Evolutionary conservation across 768 basidiomycete genomes (phyloP).

Genomic region (Podaxis rugospora): DNA sequence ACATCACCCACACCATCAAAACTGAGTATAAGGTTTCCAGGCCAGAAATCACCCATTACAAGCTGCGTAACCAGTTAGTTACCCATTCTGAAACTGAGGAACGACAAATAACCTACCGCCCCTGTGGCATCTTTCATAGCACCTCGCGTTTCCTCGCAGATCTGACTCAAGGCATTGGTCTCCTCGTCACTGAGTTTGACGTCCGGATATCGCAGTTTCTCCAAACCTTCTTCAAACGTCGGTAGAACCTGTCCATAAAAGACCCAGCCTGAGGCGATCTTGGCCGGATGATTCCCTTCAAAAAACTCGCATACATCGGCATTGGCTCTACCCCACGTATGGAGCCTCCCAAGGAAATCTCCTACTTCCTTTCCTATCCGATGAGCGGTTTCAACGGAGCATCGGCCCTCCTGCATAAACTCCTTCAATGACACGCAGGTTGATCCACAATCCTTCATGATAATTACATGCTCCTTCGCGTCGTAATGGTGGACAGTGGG

Average conservation of each 20-base stretch:
- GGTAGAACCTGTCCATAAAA: constrained; percentile 43
- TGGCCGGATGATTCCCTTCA: constrained; percentile 34
- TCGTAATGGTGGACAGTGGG: constrained; percentile 51
- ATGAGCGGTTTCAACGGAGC: constrained; percentile 25
- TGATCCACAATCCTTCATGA: constrained; percentile 61
- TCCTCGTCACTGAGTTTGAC: constrained; percentile 33
- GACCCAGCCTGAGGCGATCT: constrained; percentile 31
- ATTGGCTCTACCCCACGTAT: constrained; percentile 39
- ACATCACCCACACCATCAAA: constrained; percentile 29
- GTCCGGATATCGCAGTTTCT: constrained; percentile 36
- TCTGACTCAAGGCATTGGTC: constrained; percentile 22
- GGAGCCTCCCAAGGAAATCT: constrained; percentile 48
- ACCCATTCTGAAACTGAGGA: not conserved
- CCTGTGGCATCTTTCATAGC: constrained; percentile 23
- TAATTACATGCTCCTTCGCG: constrained; percentile 40
- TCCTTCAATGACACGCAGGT: constrained; percentile 36
- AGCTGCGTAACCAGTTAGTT: constrained; percentile 22
- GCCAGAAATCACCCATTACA: constrained; percentile 74
- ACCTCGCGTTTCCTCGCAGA: constrained; percentile 20
- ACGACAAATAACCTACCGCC: constrained; percentile 19
- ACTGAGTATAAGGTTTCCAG: constrained; percentile 58
- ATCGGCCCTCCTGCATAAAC: constrained; percentile 28
- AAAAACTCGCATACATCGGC: constrained; percentile 26
- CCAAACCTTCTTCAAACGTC: constrained; percentile 30
- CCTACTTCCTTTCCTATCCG: constrained; percentile 53